Evolutionary conservation across 768 basidiomycete genomes (phyloP).

Genomic region (Rhodotorula graminis): DNA sequence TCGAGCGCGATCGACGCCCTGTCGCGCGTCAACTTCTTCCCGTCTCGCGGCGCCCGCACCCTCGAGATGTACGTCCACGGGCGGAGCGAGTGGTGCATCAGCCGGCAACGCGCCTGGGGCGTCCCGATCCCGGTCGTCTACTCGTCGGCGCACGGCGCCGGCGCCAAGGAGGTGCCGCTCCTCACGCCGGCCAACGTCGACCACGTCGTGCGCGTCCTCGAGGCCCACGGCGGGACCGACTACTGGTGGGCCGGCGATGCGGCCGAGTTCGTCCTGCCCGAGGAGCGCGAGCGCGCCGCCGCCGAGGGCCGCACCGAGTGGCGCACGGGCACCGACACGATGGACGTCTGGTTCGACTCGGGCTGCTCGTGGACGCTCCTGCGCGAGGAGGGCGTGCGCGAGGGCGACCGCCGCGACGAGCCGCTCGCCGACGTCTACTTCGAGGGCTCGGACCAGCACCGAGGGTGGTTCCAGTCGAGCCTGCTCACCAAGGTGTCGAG

Average conservation of each 20-base stretch:
- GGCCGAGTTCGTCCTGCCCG: constrained; percentile 67
- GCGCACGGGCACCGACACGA: constrained; percentile 83
- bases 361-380: constrained; percentile 90
- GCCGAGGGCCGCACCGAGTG: constrained; percentile 58
- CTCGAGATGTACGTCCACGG: constrained; percentile 77
- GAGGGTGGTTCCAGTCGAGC: constrained; percentile 98
- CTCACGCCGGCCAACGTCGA: constrained; percentile 63
- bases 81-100: constrained; percentile 98
- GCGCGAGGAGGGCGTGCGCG: constrained; percentile 22
- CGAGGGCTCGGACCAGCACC: constrained; percentile 94
- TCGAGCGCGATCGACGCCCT: constrained; percentile 66
- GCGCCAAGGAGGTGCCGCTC: constrained; percentile 49
- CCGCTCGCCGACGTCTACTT: constrained; percentile 74
- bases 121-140: constrained; percentile 89
- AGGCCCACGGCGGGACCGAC: constrained; percentile 66
- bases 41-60: constrained; percentile 70
- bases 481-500: constrained; percentile 70
- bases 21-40: constrained; percentile 67
- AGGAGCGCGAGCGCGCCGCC: constrained; percentile 55
- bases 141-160: constrained; percentile 10
- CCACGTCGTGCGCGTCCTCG: constrained; percentile 71
- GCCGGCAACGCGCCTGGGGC: constrained; percentile 94
- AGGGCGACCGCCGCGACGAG: constrained; percentile 44
- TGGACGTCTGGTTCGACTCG: constrained; percentile 99
- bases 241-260: constrained; percentile 90